Evolutionary conservation across 805 yeast species (phyloP).

Genomic region (Hanseniaspora lachancei): DNA sequence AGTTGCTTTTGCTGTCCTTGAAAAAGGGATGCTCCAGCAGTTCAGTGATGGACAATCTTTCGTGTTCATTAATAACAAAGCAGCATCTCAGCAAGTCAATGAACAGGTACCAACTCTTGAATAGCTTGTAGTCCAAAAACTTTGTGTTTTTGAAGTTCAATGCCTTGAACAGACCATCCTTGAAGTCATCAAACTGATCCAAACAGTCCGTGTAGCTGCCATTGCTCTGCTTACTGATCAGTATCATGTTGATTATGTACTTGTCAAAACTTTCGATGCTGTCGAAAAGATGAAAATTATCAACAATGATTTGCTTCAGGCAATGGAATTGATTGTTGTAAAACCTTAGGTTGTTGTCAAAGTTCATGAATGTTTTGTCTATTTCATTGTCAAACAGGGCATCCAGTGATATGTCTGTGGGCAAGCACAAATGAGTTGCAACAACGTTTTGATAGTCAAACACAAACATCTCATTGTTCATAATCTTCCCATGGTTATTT

Average conservation of each 20-base stretch:
- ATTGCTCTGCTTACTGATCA: neutral
- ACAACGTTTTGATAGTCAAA: neutral
- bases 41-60: constrained; percentile 60
- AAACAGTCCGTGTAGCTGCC: neutral
- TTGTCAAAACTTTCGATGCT: constrained; percentile 5
- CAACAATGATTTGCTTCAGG: constrained; percentile 4
- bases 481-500: neutral
- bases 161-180: constrained; percentile 5
- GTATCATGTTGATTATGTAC: neutral
- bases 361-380: constrained; percentile 1
- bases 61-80: constrained; percentile 57
- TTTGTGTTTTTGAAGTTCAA: constrained; percentile 1
- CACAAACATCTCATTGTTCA: neutral
- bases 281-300: neutral
- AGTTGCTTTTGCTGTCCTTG: constrained; percentile 41
- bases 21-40: constrained; percentile 81
- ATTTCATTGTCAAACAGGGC: neutral
- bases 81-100: constrained; percentile 52
- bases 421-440: constrained; percentile 2
- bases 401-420: neutral
- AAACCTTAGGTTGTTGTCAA: neutral
- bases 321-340: constrained; percentile 6
- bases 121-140: constrained; percentile 40
- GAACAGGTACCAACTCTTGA: constrained; percentile 75
- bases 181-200: neutral